Conservation (phyloP, 108 stramenopile genomes). For the Nannochloropsis gaditana region DNA sequence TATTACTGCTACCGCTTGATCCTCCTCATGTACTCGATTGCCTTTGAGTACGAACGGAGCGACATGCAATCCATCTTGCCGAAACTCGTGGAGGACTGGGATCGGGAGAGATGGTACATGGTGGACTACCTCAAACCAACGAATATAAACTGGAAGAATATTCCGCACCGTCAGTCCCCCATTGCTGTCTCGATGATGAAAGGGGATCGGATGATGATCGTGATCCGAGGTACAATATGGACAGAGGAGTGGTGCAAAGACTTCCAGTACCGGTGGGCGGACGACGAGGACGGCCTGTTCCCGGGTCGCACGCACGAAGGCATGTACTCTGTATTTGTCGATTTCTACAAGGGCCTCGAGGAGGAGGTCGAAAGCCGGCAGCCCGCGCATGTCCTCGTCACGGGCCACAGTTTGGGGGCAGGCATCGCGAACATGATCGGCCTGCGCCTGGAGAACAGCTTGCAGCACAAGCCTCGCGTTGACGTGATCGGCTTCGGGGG, state of each 20-base stretch:
- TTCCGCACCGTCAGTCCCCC: neutral
- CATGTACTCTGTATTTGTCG: conserved; percentile 4
- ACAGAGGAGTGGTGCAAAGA: conserved; percentile 17
- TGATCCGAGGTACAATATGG: conserved; percentile 13
- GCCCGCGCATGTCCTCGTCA: conserved; percentile 9
- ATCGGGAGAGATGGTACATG: conserved; percentile 12
- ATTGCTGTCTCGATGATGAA: neutral
- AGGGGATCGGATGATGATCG: conserved; percentile 14
- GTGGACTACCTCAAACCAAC: neutral
- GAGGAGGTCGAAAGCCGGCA: neutral
- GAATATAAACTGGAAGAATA: neutral
- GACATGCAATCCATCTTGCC: neutral
- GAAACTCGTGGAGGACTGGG: neutral
- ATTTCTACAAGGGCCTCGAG: neutral
- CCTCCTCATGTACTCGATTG: conserved; percentile 1
- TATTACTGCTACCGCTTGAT: conserved; percentile 18
- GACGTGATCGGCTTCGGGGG: conserved; percentile 11
- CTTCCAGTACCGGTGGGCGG: neutral
- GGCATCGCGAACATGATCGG: neutral
- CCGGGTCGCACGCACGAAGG: neutral
- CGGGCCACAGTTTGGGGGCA: conserved; percentile 19
- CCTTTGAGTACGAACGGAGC: neutral
- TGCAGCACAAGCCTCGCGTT: neutral
- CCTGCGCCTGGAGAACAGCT: conserved; percentile 5
- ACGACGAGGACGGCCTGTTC: neutral